Base-by-base conservation (phyloP, 306 rosid species). In the Vigna radiata region DNA sequence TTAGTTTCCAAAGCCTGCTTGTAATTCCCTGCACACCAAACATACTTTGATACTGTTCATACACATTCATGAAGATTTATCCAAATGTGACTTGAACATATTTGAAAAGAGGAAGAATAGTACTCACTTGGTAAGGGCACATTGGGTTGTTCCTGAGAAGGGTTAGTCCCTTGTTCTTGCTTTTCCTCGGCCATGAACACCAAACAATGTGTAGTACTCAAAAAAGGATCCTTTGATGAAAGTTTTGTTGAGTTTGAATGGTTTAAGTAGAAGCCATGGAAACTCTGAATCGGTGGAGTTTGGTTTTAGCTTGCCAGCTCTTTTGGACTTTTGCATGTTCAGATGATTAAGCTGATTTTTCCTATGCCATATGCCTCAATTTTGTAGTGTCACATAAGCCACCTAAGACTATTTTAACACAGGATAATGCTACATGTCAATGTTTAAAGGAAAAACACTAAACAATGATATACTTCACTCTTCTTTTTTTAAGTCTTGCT, bases 41-140 rank as follows among this genome's bases (percentile, higher is more conserved):
- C 43, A 50, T 41, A 16, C 23, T 31, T 19, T 55, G 15, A 4
- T 25, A 58, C 65, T 15, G 11, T 10, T 43, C 14, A 8, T 8
- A 8, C 0, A 39, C 6, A 39, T 39, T 1, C 11, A 39, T 8
- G 44, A 39, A 39, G 8, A 2, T 2, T 8, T 9, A 0, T 0
- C 0, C 46, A 2, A 44, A 44, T 12, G 1, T 43, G 48, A 43
- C 14, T 10, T 10, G 14, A 43, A 47, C 3, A 49, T 37, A 9
- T 5, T 53, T 67, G 3, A 18, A 19, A 54, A 56, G 29, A 55
- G 18, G 0, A 63, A 54, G 59, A 46, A 56, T 18, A 29, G 3
- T 7, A 78, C 68, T 73, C 18, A 83, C 86, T 68, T 66, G 86
- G 83, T 31, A 83, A 83, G 63, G 86, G 77, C 41, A 78, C 77